Base-by-base conservation (phyloP, 805 yeast genomes). In the Nakazawaea holstii region DNA sequence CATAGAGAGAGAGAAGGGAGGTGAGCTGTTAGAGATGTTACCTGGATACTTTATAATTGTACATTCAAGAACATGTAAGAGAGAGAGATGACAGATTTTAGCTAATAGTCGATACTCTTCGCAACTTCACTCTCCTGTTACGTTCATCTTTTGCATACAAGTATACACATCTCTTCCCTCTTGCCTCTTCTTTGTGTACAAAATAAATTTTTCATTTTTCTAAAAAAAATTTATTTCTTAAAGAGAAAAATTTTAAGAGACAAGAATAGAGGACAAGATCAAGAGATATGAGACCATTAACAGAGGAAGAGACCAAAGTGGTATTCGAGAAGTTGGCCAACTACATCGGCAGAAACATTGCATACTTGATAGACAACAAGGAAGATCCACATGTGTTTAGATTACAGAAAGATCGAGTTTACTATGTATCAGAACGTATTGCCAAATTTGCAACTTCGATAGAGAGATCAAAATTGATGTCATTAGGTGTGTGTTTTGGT, bases 311-410 rank as follows among this genome's bases (percentile, higher is more conserved):
- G 65, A 92, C 99, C 38, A 89, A 87, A 65, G 92, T 85, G 14
- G 96, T 94, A 37, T 92, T 94, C 65, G 98, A 94, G 62, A 94
- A 94, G 68, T 77, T 94, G 49, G 97, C 98, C 52, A 92, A 86
- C 65, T 94, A 94, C 61, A 87, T 94, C 55, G 99, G 99, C n/a
- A 77, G 97, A 65, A 94, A 92, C 67, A 92, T 94, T 49, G 81
- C 96, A 6, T 82, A 82, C 52, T 70, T 94, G 49, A 88, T 94
- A 50, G 95, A 92, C 59, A 84, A 89, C 60, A 79, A 80, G 44
- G 85, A 85, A 55, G 87, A 87, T 56, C 95, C 96, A 15, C 96
- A 90, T 68, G 96, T 95, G 35, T 89, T 94, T 74, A 79, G 99
- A 64, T 74, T 94, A 51, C 99, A 94, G 65, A 94, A 94, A 66